Evolutionary conservation across 176 grass and related monocot genomes (phyloP).

Genomic region (Raddia distichophylla): DNA sequence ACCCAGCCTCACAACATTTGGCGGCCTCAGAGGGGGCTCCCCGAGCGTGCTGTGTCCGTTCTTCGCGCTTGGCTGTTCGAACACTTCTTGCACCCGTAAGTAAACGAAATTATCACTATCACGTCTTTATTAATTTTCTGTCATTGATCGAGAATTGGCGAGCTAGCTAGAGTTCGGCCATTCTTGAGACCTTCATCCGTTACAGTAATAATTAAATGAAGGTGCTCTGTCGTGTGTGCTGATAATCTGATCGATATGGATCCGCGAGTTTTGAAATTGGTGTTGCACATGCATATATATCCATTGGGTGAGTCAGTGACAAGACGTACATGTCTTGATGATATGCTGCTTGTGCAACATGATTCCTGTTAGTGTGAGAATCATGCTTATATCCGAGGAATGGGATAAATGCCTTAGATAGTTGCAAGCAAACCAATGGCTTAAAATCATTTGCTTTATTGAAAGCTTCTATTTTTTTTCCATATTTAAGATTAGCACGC

Average conservation of each 20-base stretch:
- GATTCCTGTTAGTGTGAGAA: conserved; percentile 40
- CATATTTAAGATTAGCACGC: neutral
- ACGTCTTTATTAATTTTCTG: neutral
- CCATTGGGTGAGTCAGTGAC: conserved; percentile 19
- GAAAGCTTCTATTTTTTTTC: conserved; percentile 25
- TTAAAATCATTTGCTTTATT: conserved; percentile 30
- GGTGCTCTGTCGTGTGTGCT: conserved; percentile 6
- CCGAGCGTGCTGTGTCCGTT: conserved; percentile 88
- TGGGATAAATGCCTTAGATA: conserved; percentile 41
- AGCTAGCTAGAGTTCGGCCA: neutral
- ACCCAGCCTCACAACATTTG: conserved; percentile 77
- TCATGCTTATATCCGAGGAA: conserved; percentile 29
- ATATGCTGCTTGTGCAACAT: conserved; percentile 32
- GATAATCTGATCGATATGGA: neutral
- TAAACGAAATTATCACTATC: conserved; percentile 22
- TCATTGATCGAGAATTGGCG: neutral
- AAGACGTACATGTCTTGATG: conserved; percentile 41
- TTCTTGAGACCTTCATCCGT: neutral
- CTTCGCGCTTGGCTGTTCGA: conserved; percentile 96
- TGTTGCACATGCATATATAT: conserved; percentile 34
- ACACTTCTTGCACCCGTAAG: conserved; percentile 99
- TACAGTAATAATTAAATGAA: conserved; percentile 28
- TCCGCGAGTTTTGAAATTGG: neutral
- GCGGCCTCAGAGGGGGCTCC: conserved; percentile 93
- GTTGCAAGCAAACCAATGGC: conserved; percentile 29